Conservation (phyloP, 495 filamentous ascomycete genomes). For the Cenococcum geophilum region DNA sequence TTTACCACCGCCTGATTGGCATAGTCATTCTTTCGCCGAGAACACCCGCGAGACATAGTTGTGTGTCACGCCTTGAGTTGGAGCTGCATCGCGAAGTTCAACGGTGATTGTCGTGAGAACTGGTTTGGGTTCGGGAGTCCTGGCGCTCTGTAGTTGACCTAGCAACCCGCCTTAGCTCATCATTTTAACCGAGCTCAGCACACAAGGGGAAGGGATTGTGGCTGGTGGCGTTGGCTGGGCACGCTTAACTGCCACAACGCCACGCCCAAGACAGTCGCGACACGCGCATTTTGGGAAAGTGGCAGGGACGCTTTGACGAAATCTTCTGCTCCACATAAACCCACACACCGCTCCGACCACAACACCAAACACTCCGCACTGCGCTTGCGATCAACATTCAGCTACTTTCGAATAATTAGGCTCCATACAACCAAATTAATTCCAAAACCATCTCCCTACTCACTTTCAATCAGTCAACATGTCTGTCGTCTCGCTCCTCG, state of each 20-base stretch:
- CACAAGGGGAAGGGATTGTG: too few relatives aligned
- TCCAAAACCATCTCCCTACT: neutral
- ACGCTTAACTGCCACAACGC: neutral
- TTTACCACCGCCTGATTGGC: too few relatives aligned
- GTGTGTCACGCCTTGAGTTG: too few relatives aligned
- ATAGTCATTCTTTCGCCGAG: too few relatives aligned
- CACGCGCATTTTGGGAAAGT: neutral
- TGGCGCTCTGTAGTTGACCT: too few relatives aligned
- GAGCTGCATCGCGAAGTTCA: too few relatives aligned
- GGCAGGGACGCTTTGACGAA: neutral
- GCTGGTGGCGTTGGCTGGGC: too few relatives aligned
- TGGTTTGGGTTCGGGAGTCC: too few relatives aligned
- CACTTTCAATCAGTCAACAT: slow-evolving; percentile 48
- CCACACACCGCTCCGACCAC: neutral
- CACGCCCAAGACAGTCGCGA: neutral
- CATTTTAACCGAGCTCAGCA: too few relatives aligned
- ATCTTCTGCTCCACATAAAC: neutral
- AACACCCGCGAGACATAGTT: too few relatives aligned
- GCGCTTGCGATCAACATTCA: neutral
- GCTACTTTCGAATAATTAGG: neutral
- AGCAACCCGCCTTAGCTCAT: too few relatives aligned
- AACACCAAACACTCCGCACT: neutral
- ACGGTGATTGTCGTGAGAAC: too few relatives aligned
- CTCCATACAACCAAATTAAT: neutral
- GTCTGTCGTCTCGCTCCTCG: slow-evolving; percentile 94